phyloP scores from a whole-genome alignment of 305 asterid genomes.

The Solanum aculeatissimum region DNA sequence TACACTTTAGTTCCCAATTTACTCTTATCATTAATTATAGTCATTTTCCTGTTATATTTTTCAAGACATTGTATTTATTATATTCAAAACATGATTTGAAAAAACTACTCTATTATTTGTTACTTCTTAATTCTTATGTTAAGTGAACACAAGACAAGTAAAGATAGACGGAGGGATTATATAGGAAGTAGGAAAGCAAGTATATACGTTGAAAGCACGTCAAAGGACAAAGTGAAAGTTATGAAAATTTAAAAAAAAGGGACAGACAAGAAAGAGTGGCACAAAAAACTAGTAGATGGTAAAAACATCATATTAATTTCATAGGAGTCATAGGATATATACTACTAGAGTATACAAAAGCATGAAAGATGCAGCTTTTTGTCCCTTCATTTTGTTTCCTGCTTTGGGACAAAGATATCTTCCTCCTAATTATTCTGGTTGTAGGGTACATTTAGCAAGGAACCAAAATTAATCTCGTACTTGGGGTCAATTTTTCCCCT shows the following conservation, averaged over 20 bases:
- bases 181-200: background rate
- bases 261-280: background rate
- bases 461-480: background rate
- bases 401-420: background rate
- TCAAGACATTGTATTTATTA: too few relatives aligned
- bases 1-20: too few relatives aligned
- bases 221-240: background rate
- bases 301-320: background rate
- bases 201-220: background rate
- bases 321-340: background rate
- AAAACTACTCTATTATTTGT: too few relatives aligned
- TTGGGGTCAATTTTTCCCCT: background rate
- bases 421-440: background rate
- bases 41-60: too few relatives aligned
- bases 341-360: background rate
- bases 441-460: background rate
- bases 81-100: too few relatives aligned
- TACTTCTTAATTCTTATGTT: too few relatives aligned
- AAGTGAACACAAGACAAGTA: too few relatives aligned
- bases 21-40: too few relatives aligned
- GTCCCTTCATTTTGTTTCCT: background rate
- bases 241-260: too few relatives aligned
- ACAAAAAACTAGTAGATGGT: background rate
- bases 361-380: background rate
- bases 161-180: too few relatives aligned